Conservation (phyloP, 2,329 filamentous ascomycete genomes). For the Tolypocladium inflatum region DNA sequence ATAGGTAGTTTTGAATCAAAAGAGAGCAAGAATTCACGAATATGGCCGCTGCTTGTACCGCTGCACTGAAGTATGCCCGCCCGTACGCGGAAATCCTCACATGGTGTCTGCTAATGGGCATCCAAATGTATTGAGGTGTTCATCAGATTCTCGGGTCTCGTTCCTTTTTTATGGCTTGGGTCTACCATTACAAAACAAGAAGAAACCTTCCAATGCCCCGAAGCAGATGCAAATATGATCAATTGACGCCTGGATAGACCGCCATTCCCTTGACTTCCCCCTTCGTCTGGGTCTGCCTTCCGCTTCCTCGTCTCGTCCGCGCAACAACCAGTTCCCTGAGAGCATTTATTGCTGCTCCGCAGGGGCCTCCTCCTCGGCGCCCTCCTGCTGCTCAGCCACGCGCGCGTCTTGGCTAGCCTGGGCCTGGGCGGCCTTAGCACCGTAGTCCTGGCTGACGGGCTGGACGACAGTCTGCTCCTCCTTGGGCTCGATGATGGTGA, state of each 20-base stretch:
- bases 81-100: background rate
- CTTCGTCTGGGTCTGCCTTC: constrained; percentile 7
- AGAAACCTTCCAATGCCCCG: constrained; percentile 27
- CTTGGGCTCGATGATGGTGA: constrained; percentile 99
- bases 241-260: constrained; percentile 31
- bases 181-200: constrained; percentile 28
- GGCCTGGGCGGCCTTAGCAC: constrained; percentile 74
- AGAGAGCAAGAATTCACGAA: background rate
- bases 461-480: constrained; percentile 94
- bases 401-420: constrained; percentile 54
- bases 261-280: constrained; percentile 17
- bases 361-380: constrained; percentile 32
- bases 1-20: background rate
- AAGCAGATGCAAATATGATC: constrained; percentile 31
- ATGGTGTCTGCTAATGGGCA: background rate
- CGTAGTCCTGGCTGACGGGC: constrained; percentile 97
- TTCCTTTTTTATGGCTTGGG: constrained; percentile 23
- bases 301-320: constrained; percentile 9
- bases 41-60: background rate
- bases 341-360: constrained; percentile 25
- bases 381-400: constrained; percentile 47
- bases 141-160: constrained; percentile 24
- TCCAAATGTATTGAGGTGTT: constrained; percentile 1
- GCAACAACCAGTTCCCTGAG: constrained; percentile 12
- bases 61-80: background rate